These are phyloP conservation scores for Caryopteris hybrid DNA, from an alignment of 305 asterid genomes.

Conservation along the genomic window DNA sequence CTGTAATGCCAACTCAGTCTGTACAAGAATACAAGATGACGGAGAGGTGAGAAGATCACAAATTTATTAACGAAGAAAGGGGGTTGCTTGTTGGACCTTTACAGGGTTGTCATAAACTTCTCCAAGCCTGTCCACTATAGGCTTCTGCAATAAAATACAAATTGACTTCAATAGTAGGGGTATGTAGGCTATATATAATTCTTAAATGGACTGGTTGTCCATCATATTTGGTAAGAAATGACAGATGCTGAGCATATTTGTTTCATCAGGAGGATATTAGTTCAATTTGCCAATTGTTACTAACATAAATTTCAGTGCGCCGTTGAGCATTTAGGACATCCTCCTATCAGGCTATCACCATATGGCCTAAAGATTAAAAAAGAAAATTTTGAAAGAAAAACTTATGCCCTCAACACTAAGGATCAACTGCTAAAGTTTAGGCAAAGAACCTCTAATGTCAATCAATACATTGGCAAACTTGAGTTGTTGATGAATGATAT, in stretches of 20 bases:
- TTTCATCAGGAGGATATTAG: neutral
- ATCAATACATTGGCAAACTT: too few species aligned
- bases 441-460: neutral
- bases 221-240: neutral
- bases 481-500: too few species aligned
- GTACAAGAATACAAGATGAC: slow-evolving; percentile 27
- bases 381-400: too few species aligned
- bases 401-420: neutral
- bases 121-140: slow-evolving; percentile 82
- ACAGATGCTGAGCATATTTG: neutral
- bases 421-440: neutral
- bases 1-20: slow-evolving; percentile 90
- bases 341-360: neutral
- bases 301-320: neutral
- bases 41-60: slow-evolving; percentile 10
- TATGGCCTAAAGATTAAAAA: neutral
- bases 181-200: too few species aligned
- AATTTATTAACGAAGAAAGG: slow-evolving; percentile 8
- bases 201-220: neutral
- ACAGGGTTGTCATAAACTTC: slow-evolving; percentile 78
- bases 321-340: neutral
- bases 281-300: neutral
- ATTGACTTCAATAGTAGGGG: neutral
- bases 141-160: slow-evolving; percentile 53
- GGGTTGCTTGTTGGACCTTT: slow-evolving; percentile 41